These are phyloP conservation scores for Phytophthora vignae DNA, from an alignment of 352 stramenopile species.

Conservation along the genomic window DNA sequence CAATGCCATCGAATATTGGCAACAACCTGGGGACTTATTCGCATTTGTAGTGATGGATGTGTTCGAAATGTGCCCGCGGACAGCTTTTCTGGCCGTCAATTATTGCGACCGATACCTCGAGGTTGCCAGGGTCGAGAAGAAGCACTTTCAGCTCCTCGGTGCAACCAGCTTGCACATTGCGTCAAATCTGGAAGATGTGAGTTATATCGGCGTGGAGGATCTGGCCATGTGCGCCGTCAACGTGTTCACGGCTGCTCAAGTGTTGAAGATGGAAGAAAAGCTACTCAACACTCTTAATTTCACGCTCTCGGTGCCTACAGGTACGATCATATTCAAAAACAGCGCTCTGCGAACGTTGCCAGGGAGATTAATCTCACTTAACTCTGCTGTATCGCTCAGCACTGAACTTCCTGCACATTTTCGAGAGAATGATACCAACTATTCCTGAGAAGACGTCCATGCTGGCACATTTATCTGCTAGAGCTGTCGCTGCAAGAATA, in stretches of 20 bases:
- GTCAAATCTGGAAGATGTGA: constrained; percentile 93
- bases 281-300: constrained; percentile 93
- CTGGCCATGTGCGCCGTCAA: constrained; percentile 92
- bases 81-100: constrained; percentile 91
- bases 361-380: background rate
- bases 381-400: constrained; percentile 39
- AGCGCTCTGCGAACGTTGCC: too few species aligned
- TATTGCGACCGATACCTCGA: constrained; percentile 92
- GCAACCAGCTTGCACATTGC: constrained; percentile 91
- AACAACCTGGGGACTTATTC: background rate
- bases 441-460: constrained; percentile 88
- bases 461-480: constrained; percentile 88
- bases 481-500: constrained; percentile 91
- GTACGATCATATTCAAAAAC: constrained; percentile 28
- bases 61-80: constrained; percentile 93
- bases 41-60: constrained; percentile 83
- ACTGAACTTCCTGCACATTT: constrained; percentile 91
- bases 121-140: constrained; percentile 91
- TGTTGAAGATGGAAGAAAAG: constrained; percentile 93
- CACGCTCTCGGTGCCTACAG: constrained; percentile 88
- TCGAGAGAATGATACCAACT: constrained; percentile 85
- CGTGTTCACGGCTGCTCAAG: constrained; percentile 89
- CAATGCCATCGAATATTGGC: background rate
- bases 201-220: constrained; percentile 93
- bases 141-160: constrained; percentile 88